These are phyloP conservation scores for Microstegium vimineum DNA, from an alignment of 176 grass and related monocot genomes.

Conservation along the genomic window DNA sequence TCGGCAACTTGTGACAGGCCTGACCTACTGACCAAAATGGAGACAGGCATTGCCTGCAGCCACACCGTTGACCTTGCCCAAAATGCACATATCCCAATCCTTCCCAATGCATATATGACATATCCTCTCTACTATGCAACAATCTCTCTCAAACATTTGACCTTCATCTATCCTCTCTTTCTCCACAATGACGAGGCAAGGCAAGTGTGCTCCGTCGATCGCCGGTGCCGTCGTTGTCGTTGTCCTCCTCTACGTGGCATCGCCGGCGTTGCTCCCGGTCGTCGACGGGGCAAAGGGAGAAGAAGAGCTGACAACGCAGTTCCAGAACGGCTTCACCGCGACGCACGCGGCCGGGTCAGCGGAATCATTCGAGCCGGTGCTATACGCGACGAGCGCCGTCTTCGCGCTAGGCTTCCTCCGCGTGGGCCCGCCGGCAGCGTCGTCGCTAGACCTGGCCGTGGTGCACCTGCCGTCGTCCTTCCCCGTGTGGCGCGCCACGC, in stretches of 20 bases:
- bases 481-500: slow-evolving; percentile 52
- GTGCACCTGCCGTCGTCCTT: slow-evolving; percentile 60
- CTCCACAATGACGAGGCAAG: not conserved
- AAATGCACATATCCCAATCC: not conserved
- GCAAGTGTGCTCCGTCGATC: slow-evolving; percentile 30
- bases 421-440: slow-evolving; percentile 24
- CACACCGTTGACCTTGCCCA: slow-evolving; percentile 25
- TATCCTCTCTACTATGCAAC: not conserved
- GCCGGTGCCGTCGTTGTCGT: not conserved
- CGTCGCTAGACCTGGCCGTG: slow-evolving; percentile 56
- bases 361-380: slow-evolving; percentile 43
- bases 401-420: slow-evolving; percentile 77
- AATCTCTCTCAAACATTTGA: not conserved
- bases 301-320: not conserved
- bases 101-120: not conserved
- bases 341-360: slow-evolving; percentile 26
- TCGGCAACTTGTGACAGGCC: not conserved
- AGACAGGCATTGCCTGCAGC: not conserved
- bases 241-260: not conserved
- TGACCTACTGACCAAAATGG: not conserved
- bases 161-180: not conserved
- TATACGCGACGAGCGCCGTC: slow-evolving; percentile 34
- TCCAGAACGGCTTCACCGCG: slow-evolving; percentile 44
- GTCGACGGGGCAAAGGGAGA: not conserved
- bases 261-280: not conserved